These are phyloP conservation scores for Daldinia sp. DNA, from an alignment of 2,329 filamentous ascomycete species.

Conservation along the genomic window DNA sequence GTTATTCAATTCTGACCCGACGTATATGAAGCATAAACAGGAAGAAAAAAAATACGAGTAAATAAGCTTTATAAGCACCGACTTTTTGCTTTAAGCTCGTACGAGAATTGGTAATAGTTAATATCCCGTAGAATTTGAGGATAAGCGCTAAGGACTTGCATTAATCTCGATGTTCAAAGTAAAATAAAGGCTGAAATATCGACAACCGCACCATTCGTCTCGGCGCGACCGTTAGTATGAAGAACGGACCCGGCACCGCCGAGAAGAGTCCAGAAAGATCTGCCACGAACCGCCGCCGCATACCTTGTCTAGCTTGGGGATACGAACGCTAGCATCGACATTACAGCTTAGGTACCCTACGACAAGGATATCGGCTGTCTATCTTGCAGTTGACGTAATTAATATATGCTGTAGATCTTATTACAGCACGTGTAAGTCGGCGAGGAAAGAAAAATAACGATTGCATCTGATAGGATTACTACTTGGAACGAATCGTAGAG, in stretches of 20 bases:
- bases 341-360: too few species aligned
- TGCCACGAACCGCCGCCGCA: background rate
- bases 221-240: slow-evolving; percentile 16
- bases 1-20: slow-evolving; percentile 10
- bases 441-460: background rate
- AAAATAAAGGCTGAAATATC: background rate
- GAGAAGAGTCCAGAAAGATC: slow-evolving; percentile 26
- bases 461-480: background rate
- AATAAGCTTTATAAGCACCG: too few species aligned
- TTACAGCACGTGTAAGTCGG: background rate
- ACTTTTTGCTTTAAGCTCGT: background rate
- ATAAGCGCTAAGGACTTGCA: background rate
- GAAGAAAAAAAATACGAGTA: too few species aligned
- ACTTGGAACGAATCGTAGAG: background rate
- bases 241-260: slow-evolving; percentile 15
- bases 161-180: background rate
- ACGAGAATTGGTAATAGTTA: background rate
- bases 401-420: slow-evolving; percentile 2
- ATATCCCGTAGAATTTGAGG: background rate
- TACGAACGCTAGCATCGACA: background rate
- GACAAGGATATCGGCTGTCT: background rate
- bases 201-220: slow-evolving; percentile 2
- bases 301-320: background rate
- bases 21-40: background rate
- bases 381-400: slow-evolving; percentile 1